Evolutionary conservation across 257 asterid genomes (phyloP).

Genomic region (Solanum neorickii): DNA sequence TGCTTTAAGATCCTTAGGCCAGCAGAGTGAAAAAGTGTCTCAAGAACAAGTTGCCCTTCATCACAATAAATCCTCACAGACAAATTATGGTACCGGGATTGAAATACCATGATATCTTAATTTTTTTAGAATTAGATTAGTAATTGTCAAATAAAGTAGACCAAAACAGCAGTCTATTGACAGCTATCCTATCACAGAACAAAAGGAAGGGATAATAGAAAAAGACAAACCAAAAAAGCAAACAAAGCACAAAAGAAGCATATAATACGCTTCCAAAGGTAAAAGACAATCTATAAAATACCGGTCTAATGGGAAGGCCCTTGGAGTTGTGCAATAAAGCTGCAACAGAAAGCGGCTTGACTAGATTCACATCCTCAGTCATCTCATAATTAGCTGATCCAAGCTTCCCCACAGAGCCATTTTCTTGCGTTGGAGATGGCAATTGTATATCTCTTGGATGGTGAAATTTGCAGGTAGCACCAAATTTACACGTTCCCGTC

Average conservation of each 20-base stretch:
- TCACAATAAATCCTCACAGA: neutral
- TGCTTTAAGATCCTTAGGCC: neutral
- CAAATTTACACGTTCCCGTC: slow-evolving; percentile 91
- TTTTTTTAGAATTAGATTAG: neutral
- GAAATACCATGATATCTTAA: neutral
- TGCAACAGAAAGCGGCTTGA: slow-evolving; percentile 37
- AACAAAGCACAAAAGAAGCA: neutral
- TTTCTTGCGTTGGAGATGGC: slow-evolving; percentile 35
- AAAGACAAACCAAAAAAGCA: neutral
- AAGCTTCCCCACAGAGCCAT: slow-evolving; percentile 19
- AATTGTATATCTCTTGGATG: slow-evolving; percentile 78
- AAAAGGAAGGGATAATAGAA: neutral
- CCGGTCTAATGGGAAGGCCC: slow-evolving; percentile 94
- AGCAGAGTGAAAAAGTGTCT: neutral
- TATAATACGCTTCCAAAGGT: neutral
- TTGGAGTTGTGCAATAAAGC: slow-evolving; percentile 69
- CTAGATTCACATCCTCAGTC: slow-evolving; percentile 34
- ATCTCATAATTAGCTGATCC: slow-evolving; percentile 8
- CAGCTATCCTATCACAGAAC: neutral
- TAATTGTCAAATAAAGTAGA: neutral
- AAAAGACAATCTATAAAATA: slow-evolving; percentile 16
- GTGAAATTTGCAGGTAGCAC: slow-evolving; percentile 81
- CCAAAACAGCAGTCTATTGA: neutral
- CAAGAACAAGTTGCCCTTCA: neutral
- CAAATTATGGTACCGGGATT: neutral